Evolutionary conservation across 2,329 filamentous ascomycete species (phyloP), one percentile per base, ranked within the genome.

Genomic region (Botrytis cinerea): DNA sequence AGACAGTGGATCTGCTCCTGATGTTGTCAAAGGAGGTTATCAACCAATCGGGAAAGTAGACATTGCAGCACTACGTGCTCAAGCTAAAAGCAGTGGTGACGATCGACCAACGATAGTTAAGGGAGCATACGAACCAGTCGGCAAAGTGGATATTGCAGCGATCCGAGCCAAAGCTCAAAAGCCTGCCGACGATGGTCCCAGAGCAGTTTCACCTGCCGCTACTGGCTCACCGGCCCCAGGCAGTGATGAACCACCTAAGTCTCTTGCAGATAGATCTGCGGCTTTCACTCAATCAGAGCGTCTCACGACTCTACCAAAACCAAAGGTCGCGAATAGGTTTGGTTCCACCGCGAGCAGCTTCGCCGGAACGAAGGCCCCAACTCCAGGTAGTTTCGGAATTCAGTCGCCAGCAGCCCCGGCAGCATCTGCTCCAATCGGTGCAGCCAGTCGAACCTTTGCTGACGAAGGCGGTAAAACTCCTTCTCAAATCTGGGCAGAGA

Each of bases 11-110:
- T 78, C 73, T 6, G 82, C 83, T 28, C 74, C 38, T 79, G 92
- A 94, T 80, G 88, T 98, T 32, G 90, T 98, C 70, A 92, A 85
- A 80, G 96, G 96, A 62, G 92, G 88, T 25, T 99, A 99, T 83
- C 94, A 98, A 82, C 96, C 96, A 32, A 86, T 99, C 78, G 96
- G 96, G 73, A 98, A 98, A 84, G 93, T 99, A n/a, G 95, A 99
- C 80, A 98, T 99, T 83, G 92, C 92, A 38, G 95, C 94, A 54
- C 92, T 99, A 77, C 90, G 96, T 76, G 91, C 86, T 81, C 93
- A 88, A 85, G 94, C 84, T 80, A 91, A 86, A 85, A 91, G 85
- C 79, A 86, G 82, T 82, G 87, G 87, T 63, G 94, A 98, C 80
- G 92, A 97, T 77, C 88, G 94, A 72, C 96, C 96, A 5, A 89